Base-by-base conservation (phyloP, 176 grass and related monocot genomes). In the Oryza meyeriana region DNA sequence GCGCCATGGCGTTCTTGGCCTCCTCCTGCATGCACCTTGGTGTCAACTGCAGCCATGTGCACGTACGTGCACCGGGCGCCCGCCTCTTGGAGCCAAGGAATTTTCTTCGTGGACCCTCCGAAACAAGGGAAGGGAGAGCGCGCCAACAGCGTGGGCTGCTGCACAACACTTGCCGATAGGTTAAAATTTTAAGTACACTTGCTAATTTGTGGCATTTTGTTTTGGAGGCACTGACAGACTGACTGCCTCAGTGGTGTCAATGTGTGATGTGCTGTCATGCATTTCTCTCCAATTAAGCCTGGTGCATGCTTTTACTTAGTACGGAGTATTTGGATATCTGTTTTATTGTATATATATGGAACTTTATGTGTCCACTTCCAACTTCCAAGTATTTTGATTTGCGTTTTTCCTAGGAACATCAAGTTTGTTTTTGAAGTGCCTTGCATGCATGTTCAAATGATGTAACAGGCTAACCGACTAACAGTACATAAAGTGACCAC, bases 151-250 rank as follows among this genome's bases (percentile, higher is more conserved):
- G 75, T 89, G 87, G 32, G 44, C 50, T 12, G 30, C 12, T 65
- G 41, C 28, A 66, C 47, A 63, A 10, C 6, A 7, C 17, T 3
- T 36, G 71, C 59, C 72, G 61, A 63, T 36, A 76, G 76, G 81
- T 80, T 76, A 64, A 70, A 80, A 61, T 89, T 85, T 89, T 85
- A 89, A 85, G 64, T 75, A 12, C 40, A 33, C 64, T 71, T 75
- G 81, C 82, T 33, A 63, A 6, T 45, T n/a, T 59, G 10, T 35
- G 69, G 17, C 52, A 13, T 34, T 75, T 69, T 48, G 14, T 61
- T 48, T 47, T 27, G 26, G 27, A 14, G 29, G 0, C 6, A 45
- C 77, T 25, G 31, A 25, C 30, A 33, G n/a, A n/a, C n/a, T n/a
- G n/a, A n/a, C n/a, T n/a, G n/a, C n/a, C n/a, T 2, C 22, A 34